Evolutionary conservation across 2,329 filamentous ascomycete species (phyloP), one percentile per base, ranked within the genome.

Genomic region (Pyricularia sp.): DNA sequence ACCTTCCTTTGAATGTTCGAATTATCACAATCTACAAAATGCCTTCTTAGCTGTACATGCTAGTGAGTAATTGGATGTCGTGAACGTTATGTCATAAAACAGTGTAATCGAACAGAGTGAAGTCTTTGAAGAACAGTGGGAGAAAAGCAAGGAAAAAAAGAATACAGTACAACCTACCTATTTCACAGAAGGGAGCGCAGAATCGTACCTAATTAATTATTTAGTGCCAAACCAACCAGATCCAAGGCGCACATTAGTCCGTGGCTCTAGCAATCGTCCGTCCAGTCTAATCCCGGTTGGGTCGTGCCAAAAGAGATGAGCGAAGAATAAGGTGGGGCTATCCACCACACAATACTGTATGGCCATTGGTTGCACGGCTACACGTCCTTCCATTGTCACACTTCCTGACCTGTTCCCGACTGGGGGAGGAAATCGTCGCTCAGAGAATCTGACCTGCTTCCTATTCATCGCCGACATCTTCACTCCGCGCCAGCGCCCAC

Each of bases 381-480:
- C 59, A 63, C 59, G 59, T 63, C 26, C 59, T 63, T 63, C 31
- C 59, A 63, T 63, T 63, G 59, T 63, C 58, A 61, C 58, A 61
- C 58, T 61, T 61, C 59, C 59, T 63, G 14, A 28, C 59, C 59
- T 63, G 59, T 20, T 28, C 59, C 59, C 59, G 25, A 63, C 59
- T 63, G 59, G 59, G 33, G 59, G 25, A 63, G 25, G 59, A 63
- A 63, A 63, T 63, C 59, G 59, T 63, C 59, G 59, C 59, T 28
- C 59, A 63, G n/a, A 3, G 59, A 63, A 63, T 63, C 59, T 63
- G 59, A 63, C 59, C 25, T 63, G 25, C 28, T 63, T 20, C 31
- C 59, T 28, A 28, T 63, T 63, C 26, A 63, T 63, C 59, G 28
- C 28, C 59, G 26, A 17, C 59, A 20, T 63, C 10, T 63, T 63